A percentile compares a stretch with the other conserved stretches of the same genome.
These are phyloP conservation scores for Candida tallmaniae DNA, from an alignment of 805 yeast genomes.

Conservation along the genomic window DNA sequence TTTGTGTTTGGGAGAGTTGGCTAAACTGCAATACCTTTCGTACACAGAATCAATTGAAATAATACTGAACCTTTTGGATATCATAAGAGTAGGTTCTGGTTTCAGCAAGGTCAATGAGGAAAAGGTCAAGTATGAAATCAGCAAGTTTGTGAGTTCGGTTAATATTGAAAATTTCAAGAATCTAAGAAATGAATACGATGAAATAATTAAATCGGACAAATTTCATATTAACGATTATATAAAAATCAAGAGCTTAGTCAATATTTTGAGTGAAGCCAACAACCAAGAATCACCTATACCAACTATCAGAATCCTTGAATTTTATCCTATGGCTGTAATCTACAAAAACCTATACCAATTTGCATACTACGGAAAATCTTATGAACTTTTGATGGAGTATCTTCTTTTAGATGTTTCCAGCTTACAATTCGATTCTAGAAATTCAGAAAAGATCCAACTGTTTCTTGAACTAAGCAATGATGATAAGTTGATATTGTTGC, in stretches of 20 bases:
- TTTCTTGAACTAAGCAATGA: conserved; percentile 6
- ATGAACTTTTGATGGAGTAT: conserved; percentile 41
- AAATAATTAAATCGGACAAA: neutral
- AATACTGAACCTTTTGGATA: conserved; percentile 4
- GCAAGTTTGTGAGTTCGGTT: conserved; percentile 46
- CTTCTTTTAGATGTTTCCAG: conserved; percentile 40
- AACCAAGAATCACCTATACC: neutral
- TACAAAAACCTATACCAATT: conserved; percentile 31
- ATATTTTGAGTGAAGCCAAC: conserved; percentile 4
- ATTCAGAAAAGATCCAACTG: neutral
- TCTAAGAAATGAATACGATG: neutral
- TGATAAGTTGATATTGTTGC: conserved; percentile 21
- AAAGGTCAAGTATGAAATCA: conserved; percentile 42
- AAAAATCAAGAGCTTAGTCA: conserved; percentile 12
- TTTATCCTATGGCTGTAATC: conserved; percentile 3
- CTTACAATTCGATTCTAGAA: neutral
- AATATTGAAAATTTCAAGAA: conserved; percentile 11
- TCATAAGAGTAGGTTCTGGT: conserved; percentile 10
- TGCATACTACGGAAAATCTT: conserved; percentile 22
- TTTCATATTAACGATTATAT: conserved; percentile 13
- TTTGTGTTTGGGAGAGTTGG: conserved; percentile 52
- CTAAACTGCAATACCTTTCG: conserved; percentile 59
- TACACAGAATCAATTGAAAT: conserved; percentile 45
- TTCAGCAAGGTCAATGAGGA: conserved; percentile 14
- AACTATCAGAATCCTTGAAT: neutral